Evolutionary conservation across 2,329 filamentous ascomycete species (phyloP), one percentile per base, ranked within the genome.

Genomic region (Fragosphaeria purpurea): DNA sequence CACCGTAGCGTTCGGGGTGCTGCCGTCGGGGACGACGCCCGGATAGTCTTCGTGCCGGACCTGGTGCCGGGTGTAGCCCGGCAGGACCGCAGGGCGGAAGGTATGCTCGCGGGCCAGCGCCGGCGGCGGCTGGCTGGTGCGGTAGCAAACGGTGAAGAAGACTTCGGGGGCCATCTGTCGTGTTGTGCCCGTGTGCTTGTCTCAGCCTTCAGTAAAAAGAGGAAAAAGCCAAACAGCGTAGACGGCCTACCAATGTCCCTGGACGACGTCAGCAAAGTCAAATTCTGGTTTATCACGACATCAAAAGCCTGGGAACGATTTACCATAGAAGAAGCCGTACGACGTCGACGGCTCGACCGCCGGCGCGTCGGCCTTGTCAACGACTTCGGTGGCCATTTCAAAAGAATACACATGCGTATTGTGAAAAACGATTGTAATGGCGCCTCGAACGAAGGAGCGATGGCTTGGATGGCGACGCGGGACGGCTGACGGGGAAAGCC

Each of bases 141-240:
- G 79, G 67, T 90, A 87, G 66, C 87, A 87, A 42, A 95, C 89
- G 37, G 85, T 85, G 69, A 86, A 85, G 59, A 97, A 88, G 60
- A 97, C 83, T 61, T 85, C 80, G 0, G 85, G 81, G n/a, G 84
- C 86, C 89, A 96, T 96, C 62, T 75, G 45, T 2, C 6, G 7
- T 13, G 37, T 47, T 22, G 22, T 22, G 22, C 22, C 22, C 22
- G 22, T 22, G 22, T 22, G 22, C 22, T 22, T 2, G 22, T 22
- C 22, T 22, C 22, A 7, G 9, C 10, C 9, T 33, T 42, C 49
- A 55, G 43, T 61, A 51, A 38, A 3, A 4, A 13, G 7, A 9
- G 9, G 1, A 4, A 3, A 11, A 11, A 37, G 2, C 35, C 35
- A 37, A 37, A 37, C 11, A 37, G 7, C 35, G 7, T 37, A 7